Conservation (phyloP, 768 basidiomycete genomes). For the Arthromyces matolae region DNA sequence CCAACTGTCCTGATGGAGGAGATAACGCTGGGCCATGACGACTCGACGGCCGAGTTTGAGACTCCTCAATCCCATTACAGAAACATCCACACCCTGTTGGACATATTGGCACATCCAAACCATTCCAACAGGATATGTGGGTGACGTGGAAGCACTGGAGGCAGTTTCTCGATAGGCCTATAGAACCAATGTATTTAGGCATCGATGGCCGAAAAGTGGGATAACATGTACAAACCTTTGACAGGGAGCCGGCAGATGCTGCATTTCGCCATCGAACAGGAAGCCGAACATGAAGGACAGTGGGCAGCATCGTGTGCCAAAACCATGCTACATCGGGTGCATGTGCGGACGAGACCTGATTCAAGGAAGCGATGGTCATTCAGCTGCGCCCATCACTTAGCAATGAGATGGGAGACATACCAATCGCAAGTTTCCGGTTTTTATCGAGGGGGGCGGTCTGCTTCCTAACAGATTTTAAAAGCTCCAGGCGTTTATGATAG, state of each 20-base stretch:
- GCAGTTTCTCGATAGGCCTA: slow-evolving; percentile 64
- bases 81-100: slow-evolving; percentile 68
- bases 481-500: slow-evolving; percentile 64
- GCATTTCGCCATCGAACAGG: slow-evolving; percentile 50
- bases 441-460: slow-evolving; percentile 15
- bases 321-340: slow-evolving; percentile 38
- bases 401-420: slow-evolving; percentile 19
- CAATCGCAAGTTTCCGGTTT: slow-evolving; percentile 30
- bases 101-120: slow-evolving; percentile 47
- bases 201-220: neutral
- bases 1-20: slow-evolving; percentile 8
- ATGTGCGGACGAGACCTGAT: slow-evolving; percentile 47
- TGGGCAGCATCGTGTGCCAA: slow-evolving; percentile 30
- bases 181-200: neutral
- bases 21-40: slow-evolving; percentile 14
- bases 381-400: too few relatives aligned
- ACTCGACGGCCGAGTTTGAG: slow-evolving; percentile 18
- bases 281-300: slow-evolving; percentile 42
- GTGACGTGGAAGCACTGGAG: slow-evolving; percentile 59
- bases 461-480: slow-evolving; percentile 60
- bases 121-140: slow-evolving; percentile 63
- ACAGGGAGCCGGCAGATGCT: slow-evolving; percentile 75
- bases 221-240: slow-evolving; percentile 45
- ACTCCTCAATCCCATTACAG: slow-evolving; percentile 36
- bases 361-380: slow-evolving; percentile 1